Evolutionary conservation across 371 early-diverging fungal species (phyloP).

Genomic region (Mortierella sp.): DNA sequence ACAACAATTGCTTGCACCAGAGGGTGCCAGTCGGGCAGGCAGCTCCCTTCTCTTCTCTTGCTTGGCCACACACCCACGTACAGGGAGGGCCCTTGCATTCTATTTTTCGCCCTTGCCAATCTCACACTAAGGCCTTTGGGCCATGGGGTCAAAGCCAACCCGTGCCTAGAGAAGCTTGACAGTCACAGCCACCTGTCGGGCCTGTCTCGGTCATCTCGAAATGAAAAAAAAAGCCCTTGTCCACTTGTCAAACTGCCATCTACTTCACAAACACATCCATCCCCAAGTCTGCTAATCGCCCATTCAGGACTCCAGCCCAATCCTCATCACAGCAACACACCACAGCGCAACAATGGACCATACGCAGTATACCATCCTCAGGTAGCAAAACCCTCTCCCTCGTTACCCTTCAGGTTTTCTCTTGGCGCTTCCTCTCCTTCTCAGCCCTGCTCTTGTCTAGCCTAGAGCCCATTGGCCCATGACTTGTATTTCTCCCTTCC

Average conservation of each 20-base stretch:
- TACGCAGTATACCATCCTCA: constrained; percentile 22
- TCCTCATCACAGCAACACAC: not conserved
- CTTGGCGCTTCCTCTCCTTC: constrained; percentile 2
- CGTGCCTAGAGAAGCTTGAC: not conserved
- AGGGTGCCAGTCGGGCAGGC: no score
- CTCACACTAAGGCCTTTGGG: not conserved
- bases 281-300: not conserved
- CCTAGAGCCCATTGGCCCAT: not conserved
- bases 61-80: no score
- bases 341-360: constrained; percentile 15
- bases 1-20: no score
- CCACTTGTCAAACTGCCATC: not conserved
- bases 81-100: not conserved
- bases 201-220: no score
- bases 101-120: not conserved
- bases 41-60: no score
- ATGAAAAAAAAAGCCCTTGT: not conserved
- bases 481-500: no score
- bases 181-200: not conserved
- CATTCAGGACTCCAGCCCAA: not conserved
- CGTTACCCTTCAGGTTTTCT: not conserved
- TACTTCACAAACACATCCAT: not conserved
- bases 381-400: constrained; percentile 2
- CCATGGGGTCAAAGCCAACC: constrained; percentile 4
- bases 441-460: not conserved